Conservation (phyloP, 352 stramenopile species). For the Thraustotheca clavata region DNA sequence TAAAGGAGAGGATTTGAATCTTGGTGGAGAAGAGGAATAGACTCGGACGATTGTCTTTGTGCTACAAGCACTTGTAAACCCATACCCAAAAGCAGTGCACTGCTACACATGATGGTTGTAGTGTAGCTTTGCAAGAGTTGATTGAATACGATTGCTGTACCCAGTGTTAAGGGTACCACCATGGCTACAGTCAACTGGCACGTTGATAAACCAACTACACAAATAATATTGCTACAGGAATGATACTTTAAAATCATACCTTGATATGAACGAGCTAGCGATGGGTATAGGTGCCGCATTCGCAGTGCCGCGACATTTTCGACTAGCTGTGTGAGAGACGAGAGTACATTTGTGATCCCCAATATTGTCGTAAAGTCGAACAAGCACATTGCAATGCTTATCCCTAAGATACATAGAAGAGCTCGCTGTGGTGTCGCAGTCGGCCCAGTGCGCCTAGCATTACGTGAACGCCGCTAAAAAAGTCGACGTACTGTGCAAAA, state of each 20-base stretch:
- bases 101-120: neutral
- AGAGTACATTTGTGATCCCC: constrained; percentile 92
- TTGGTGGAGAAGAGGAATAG: neutral
- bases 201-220: constrained; percentile 44
- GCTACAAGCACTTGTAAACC: neutral
- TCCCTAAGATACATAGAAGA: constrained; percentile 78
- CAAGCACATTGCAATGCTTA: constrained; percentile 82
- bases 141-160: constrained; percentile 4
- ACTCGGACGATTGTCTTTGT: neutral
- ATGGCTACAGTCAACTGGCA: constrained; percentile 36
- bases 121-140: constrained; percentile 6
- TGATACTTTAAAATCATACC: neutral
- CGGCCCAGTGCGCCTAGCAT: constrained; percentile 34
- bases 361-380: constrained; percentile 86
- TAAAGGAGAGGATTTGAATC: constrained; percentile 1
- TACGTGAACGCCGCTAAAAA: neutral
- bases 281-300: constrained; percentile 66
- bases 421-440: constrained; percentile 48
- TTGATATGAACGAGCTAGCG: constrained; percentile 71
- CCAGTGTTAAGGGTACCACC: constrained; percentile 25
- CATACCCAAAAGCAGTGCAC: neutral
- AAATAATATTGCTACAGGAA: neutral
- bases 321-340: constrained; percentile 81
- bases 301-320: constrained; percentile 88
- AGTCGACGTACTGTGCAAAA: constrained; percentile 77